These are phyloP conservation scores for Glycine tomentella DNA, from an alignment of 306 rosid species.

Conservation along the genomic window DNA sequence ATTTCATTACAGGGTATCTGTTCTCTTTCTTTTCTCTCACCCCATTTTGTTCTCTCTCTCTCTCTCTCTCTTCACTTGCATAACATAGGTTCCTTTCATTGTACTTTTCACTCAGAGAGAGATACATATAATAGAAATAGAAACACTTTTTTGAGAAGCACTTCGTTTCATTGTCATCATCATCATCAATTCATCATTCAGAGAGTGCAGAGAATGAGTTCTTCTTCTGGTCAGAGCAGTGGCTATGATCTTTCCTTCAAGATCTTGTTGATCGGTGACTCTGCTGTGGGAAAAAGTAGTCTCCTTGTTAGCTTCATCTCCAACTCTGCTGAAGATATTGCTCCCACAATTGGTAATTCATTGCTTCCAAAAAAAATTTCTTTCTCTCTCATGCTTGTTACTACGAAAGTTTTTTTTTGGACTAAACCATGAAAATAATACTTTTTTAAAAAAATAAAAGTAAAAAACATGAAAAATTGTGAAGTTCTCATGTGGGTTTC, in stretches of 20 bases:
- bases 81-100: conserved; percentile 43
- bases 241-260: conserved; percentile 91
- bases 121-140: neutral
- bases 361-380: neutral
- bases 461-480: neutral
- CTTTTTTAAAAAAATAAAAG: neutral
- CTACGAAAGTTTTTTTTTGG: neutral
- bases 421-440: neutral
- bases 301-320: conserved; percentile 90
- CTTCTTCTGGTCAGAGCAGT: conserved; percentile 81
- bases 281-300: conserved; percentile 97
- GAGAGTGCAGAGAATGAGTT: conserved; percentile 62
- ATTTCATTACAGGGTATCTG: conserved; percentile 37
- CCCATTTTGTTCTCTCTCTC: conserved; percentile 24
- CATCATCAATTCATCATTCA: conserved; percentile 35
- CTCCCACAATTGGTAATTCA: conserved; percentile 87
- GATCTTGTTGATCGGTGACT: conserved; percentile 95
- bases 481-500: conserved; percentile 28
- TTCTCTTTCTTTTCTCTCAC: conserved; percentile 19
- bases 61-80: conserved; percentile 12
- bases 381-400: conserved; percentile 34
- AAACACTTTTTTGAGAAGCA: conserved; percentile 45
- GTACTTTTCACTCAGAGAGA: conserved; percentile 46
- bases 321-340: conserved; percentile 59
- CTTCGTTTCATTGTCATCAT: conserved; percentile 38